Conservation (phyloP, 2,329 filamentous ascomycete genomes). For the Nemania sp. region DNA sequence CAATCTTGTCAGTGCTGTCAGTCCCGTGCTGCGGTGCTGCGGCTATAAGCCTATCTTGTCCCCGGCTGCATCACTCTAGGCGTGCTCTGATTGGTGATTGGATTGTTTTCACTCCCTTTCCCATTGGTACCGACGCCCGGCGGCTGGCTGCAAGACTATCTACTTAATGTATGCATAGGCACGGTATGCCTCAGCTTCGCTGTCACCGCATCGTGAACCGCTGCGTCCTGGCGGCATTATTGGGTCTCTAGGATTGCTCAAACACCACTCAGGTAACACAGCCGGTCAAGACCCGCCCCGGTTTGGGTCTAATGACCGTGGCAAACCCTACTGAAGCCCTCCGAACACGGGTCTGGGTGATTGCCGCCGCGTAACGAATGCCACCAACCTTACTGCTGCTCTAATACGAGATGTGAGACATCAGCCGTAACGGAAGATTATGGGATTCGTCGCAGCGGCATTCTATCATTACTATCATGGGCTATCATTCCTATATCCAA, state of each 20-base stretch:
- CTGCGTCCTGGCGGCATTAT: conserved; percentile 12
- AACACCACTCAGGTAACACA: conserved; percentile 23
- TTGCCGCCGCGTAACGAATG: conserved; percentile 25
- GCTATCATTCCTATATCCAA: too few species aligned
- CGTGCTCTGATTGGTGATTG: conserved; percentile 1
- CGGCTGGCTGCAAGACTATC: conserved; percentile 27
- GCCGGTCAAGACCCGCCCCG: conserved; percentile 9
- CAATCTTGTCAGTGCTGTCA: too few species aligned
- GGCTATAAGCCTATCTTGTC: conserved; percentile 6
- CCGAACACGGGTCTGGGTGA: conserved; percentile 27
- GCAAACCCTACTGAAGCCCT: conserved; percentile 10
- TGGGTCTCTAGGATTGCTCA: background rate
- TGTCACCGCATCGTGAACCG: conserved; percentile 36
- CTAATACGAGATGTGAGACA: conserved; percentile 8
- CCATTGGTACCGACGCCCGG: conserved; percentile 27
- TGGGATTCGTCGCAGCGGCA: background rate
- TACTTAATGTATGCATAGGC: too few species aligned
- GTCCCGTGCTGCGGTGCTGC: too few species aligned
- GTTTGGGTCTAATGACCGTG: conserved; percentile 10
- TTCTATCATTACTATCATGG: too few species aligned
- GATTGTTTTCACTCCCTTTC: background rate
- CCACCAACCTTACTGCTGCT: conserved; percentile 26
- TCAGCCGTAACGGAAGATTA: conserved; percentile 1
- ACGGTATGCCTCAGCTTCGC: conserved; percentile 27
- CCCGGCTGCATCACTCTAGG: background rate